These are phyloP conservation scores for Grigorovia jiainica DNA, from an alignment of 805 yeast species.

Conservation along the genomic window DNA sequence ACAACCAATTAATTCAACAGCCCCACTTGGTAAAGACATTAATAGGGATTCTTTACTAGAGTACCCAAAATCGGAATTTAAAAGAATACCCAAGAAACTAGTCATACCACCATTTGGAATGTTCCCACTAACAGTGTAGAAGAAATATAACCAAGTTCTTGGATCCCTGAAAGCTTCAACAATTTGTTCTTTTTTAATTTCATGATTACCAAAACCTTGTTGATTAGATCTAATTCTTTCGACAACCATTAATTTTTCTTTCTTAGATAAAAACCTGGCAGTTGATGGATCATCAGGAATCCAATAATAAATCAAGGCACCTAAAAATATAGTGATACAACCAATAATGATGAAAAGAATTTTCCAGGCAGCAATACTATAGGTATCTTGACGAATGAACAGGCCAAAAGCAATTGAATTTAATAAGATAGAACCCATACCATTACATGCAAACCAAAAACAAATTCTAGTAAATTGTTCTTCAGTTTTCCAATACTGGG, in stretches of 20 bases:
- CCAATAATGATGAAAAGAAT: constrained; percentile 53
- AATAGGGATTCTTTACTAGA: constrained; percentile 33
- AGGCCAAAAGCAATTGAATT: constrained; percentile 49
- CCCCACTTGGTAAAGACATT: constrained; percentile 39
- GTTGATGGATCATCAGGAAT: constrained; percentile 48
- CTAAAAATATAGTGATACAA: constrained; percentile 42
- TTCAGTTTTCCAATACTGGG: constrained; percentile 47
- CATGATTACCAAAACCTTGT: constrained; percentile 49
- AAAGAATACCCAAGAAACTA: constrained; percentile 37
- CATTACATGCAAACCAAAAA: constrained; percentile 37
- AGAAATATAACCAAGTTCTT: constrained; percentile 40
- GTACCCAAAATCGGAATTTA: constrained; percentile 37
- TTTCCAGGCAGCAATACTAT: constrained; percentile 48
- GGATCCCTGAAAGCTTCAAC: constrained; percentile 41
- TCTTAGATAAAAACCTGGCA: constrained; percentile 35
- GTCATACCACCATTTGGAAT: constrained; percentile 49
- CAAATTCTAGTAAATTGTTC: constrained; percentile 37
- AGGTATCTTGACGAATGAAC: constrained; percentile 30
- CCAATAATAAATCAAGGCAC: constrained; percentile 37
- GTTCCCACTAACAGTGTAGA: constrained; percentile 33
- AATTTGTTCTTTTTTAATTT: constrained; percentile 46
- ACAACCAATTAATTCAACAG: constrained; percentile 33
- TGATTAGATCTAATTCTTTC: constrained; percentile 45
- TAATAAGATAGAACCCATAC: constrained; percentile 40
- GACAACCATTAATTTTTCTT: constrained; percentile 39